Base-by-base conservation (phyloP, 2,329 filamentous ascomycete species). In the Fusarium graminum region DNA sequence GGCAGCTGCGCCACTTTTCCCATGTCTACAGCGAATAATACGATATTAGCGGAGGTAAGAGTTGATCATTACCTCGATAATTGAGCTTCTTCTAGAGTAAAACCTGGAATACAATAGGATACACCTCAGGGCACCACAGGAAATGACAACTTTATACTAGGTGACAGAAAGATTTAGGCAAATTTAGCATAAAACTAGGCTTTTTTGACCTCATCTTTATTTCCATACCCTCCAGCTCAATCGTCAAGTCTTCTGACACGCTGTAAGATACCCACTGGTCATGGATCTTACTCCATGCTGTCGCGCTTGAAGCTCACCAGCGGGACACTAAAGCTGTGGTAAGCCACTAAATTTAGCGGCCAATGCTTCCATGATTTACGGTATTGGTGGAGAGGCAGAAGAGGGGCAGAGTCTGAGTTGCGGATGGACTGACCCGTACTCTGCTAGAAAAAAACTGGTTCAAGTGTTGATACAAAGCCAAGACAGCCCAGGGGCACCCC, bases 401-500 rank as follows among this genome's bases (percentile, higher is more conserved):
- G 17, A 41, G 51, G 41, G 41, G 22, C 30, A n/a, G 26, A 34
- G 29, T 47, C 30, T 43, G 39, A 63, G 55, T 59, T 52, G 41
- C 41, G 50, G 50, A 49, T 42, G 56, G 56, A 66, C 51, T 47
- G 57, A 41, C 54, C 46, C 46, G 39, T 66, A 53, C 47, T 57
- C 39, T 53, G 39, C 55, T 51, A 16, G 45, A 16, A 43, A 62
- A 44, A 41, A 59, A 56, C 59, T 58, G 59, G 52, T 49, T 54
- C 51, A 44, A 62, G 59, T 62, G 47, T 42, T 50, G 54, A 52
- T 57, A 63, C 43, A 69, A 45, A 34, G 32, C 55, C 60, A 44
- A 55, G 53, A 61, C 50, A 61, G 52, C 41, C 53, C 59, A 71
- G 66, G 63, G 65, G 66, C 54, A 64, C 54, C 68, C 69, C 69